Base-by-base conservation (phyloP, 805 yeast genomes). In the Torulaspora delbrueckii region DNA sequence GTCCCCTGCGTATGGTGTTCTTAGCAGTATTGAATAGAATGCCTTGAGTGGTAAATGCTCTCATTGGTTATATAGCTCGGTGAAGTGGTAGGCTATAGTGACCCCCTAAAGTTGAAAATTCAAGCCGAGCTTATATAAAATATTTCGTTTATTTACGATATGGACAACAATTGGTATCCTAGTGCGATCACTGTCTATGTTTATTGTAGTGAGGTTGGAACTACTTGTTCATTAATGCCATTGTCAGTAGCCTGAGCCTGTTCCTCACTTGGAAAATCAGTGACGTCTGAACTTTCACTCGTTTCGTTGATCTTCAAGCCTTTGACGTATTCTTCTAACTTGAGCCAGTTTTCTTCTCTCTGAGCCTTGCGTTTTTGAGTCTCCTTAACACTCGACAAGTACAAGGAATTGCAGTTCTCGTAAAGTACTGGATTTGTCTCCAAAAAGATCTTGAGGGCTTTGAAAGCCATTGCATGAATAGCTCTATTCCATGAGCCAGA, bases 401-500 rank as follows among this genome's bases (percentile, higher is more conserved):
- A 89, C 51, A 86, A 68, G 57, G 86, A 76, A n/a, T 95, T 85
- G 63, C 98, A 91, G 62, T 89, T 90, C 63, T 90, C 96, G 67
- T 87, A 93, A 22, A 91, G 73, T 7, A 83, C 82, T 12, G 96
- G 95, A 64, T 90, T 90, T 42, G 93, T 84, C 59, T 91, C 97
- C 81, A 90, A 80, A 60, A 93, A 90, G 45, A 87, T 84, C 65
- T 89, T 89, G 57, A 93, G 73, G 0, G 98, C 96, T 47, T 85
- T 86, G 69, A 80, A 89, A 1, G 96, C 95, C 74, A 91, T 78
- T 40, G 87, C 81, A 55, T 91, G 93, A 36, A 93, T 90, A 31
- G 96, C 88, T 58, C 93, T 78, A 66, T 93, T 93, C 99, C 99
- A 93, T 58, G 86, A 91, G 34, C 78, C 76, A 5, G 76, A 69